Conservation (phyloP, 1,284 basidiomycete genomes). For the Ceratobasidium sp. region DNA sequence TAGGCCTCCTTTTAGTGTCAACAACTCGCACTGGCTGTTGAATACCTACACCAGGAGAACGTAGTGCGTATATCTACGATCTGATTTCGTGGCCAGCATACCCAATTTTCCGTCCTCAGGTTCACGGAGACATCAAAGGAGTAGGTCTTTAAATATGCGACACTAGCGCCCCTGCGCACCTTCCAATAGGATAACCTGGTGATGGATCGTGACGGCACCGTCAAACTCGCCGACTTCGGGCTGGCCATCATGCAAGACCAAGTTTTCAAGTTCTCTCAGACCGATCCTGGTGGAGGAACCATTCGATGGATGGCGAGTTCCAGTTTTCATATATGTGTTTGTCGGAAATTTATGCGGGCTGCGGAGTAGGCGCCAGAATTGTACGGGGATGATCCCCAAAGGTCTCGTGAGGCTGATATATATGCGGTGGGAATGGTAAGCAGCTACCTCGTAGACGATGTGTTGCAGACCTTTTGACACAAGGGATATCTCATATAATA, state of each 20-base stretch:
- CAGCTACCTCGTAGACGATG: not conserved
- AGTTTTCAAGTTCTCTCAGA: not conserved
- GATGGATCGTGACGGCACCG: not conserved
- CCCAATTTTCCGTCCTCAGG: not conserved
- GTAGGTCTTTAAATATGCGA: not conserved
- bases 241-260: not conserved
- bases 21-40: not conserved
- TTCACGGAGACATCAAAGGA: slow-evolving; percentile 2
- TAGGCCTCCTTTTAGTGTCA: not conserved
- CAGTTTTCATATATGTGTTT: not conserved
- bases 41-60: not conserved
- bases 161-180: not conserved
- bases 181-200: not conserved
- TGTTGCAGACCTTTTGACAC: not conserved
- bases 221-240: not conserved
- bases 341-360: not conserved
- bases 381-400: not conserved
- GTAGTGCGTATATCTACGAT: no score
- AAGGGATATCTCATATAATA: not conserved
- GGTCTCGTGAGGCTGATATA: not conserved
- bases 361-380: not conserved
- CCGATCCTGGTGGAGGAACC: no score
- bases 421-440: slow-evolving; percentile 2
- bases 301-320: not conserved
- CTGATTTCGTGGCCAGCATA: no score